Evolutionary conservation across 2,329 filamentous ascomycete genomes (phyloP), one percentile per base, ranked within the genome.

Genomic region (Talaromyces sp.): DNA sequence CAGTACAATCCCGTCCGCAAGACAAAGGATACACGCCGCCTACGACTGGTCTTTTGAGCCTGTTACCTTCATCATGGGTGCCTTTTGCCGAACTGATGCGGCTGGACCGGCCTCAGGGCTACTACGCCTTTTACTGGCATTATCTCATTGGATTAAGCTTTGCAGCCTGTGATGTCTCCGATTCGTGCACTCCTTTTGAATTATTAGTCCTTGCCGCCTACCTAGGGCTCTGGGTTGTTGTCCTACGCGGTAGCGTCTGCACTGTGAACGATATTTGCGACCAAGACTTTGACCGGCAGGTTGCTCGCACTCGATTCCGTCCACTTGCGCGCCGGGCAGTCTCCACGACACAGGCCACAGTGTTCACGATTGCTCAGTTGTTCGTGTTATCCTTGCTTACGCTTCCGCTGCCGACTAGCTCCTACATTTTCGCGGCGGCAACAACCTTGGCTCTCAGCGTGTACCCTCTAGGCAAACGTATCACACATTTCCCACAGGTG

Each of bases 221-320:
- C 57, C 95, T 96, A 79, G 86, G 90, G 71, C 83, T 87, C 1
- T 92, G 92, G 60, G 90, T 91, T 3, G 75, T 96, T 52, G 85
- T 96, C 69, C 95, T 96, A 90, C 90, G 93, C 67, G 90, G 93
- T 58, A 91, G 92, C 22, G 92, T 92, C 61, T 96, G 93, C 77
- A 90, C 90, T 19, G 92, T 96, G 79, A 96, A 96, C 75, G 93
- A 97, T 75, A 86, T 96, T 60, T 93, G 92, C 90, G 93, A 96
- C 77, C 87, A 91, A 63, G 90, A 95, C 70, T 87, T 96, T 17
- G 93, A 97, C 77, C 89, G 90, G 7, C 86, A 92, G 68, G 92
- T 96, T 15, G 79, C 85, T 1, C 86, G 93, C 57, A 96, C 91
- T 6, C 86, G 89, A 15, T 82, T 92, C 37, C 88, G 93, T 17